Conservation (phyloP, 371 early-diverging fungal genomes). For the Lichtheimia ramosa region DNA sequence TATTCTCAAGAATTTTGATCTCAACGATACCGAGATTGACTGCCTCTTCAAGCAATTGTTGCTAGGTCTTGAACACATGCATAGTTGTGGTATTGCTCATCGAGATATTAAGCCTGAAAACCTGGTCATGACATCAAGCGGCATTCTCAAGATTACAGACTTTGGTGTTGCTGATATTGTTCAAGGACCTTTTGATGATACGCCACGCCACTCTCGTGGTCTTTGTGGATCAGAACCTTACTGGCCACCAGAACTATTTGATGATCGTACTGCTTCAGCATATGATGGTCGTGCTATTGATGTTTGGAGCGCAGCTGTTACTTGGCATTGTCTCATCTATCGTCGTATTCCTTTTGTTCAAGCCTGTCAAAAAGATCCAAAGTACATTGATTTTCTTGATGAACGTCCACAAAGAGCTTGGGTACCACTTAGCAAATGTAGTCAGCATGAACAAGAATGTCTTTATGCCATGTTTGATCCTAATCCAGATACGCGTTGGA, state of each 20-base stretch:
- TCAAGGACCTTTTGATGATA: constrained; percentile 21
- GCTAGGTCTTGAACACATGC: constrained; percentile 71
- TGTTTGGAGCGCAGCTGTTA: constrained; percentile 36
- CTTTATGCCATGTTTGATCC: constrained; percentile 53
- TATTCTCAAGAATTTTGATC: constrained; percentile 25
- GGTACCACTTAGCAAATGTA: constrained; percentile 55
- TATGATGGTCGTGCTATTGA: constrained; percentile 33
- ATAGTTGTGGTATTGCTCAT: constrained; percentile 71
- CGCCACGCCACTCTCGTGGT: constrained; percentile 16
- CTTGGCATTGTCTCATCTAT: constrained; percentile 29
- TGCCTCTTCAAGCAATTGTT: constrained; percentile 63
- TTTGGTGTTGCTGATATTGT: constrained; percentile 72
- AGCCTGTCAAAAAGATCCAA: constrained; percentile 56
- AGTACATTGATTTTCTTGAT: constrained; percentile 67
- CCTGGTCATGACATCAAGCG: constrained; percentile 56
- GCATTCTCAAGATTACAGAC: constrained; percentile 65
- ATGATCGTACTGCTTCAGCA: background rate
- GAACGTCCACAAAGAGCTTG: constrained; percentile 28
- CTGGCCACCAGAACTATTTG: constrained; percentile 30
- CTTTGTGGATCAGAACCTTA: constrained; percentile 34
- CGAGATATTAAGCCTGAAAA: constrained; percentile 78
- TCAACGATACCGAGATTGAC: constrained; percentile 28
- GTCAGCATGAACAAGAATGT: constrained; percentile 24
- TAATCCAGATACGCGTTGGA: constrained; percentile 43
- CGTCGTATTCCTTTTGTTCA: constrained; percentile 43